A percentile compares a stretch with the other conserved stretches of the same genome.
Conservation (phyloP, 495 filamentous ascomycete species). For the Hyaloscypha finlandica region DNA sequence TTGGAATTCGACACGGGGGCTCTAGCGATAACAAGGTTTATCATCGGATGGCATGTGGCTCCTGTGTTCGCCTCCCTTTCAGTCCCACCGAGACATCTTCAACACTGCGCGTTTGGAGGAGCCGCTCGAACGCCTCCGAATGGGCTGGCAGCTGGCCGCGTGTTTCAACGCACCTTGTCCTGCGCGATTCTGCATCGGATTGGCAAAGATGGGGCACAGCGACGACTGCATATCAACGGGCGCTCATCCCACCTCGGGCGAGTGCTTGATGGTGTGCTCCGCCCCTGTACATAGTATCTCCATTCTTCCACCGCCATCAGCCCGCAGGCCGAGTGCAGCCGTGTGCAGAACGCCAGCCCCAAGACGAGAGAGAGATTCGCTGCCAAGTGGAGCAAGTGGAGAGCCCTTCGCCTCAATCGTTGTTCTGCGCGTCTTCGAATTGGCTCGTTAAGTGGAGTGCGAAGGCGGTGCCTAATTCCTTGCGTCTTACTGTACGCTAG, state of each 20-base stretch:
- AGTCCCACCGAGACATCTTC: background rate
- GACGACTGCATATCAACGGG: background rate
- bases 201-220: background rate
- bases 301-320: background rate
- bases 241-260: background rate
- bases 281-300: background rate
- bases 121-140: background rate
- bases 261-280: background rate
- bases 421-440: background rate
- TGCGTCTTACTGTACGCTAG: background rate
- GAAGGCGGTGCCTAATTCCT: background rate
- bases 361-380: background rate
- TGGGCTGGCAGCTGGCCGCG: background rate
- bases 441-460: background rate
- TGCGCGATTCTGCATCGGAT: background rate
- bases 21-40: background rate
- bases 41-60: background rate
- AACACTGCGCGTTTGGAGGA: background rate
- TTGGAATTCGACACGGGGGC: background rate
- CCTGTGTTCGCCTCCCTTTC: background rate
- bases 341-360: background rate
- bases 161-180: background rate
- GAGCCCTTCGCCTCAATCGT: background rate
- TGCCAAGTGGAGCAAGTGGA: background rate
- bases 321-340: background rate